Conservation (phyloP, 2,329 filamentous ascomycete species). For the Cyphellophora europaea region DNA sequence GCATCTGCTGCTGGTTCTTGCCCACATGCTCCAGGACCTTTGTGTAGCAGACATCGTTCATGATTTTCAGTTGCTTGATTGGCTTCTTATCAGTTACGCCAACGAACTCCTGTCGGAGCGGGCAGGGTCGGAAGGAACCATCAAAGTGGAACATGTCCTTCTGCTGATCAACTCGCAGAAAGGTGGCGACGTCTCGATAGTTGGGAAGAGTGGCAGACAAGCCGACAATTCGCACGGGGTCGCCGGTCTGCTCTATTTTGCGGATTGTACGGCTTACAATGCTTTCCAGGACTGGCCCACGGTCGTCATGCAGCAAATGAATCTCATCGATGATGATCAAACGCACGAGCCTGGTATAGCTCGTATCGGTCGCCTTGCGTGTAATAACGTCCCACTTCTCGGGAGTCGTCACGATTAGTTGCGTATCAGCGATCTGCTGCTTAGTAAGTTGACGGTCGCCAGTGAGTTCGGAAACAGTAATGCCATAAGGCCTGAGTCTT, state of each 20-base stretch:
- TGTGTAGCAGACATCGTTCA: constrained; percentile 98
- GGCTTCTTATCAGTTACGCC: constrained; percentile 96
- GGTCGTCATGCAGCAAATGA: constrained; percentile 91
- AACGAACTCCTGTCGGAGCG: constrained; percentile 91
- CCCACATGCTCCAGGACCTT: constrained; percentile 97
- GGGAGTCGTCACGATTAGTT: constrained; percentile 95
- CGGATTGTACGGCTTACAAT: constrained; percentile 93
- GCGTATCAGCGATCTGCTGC: constrained; percentile 94
- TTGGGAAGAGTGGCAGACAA: constrained; percentile 93
- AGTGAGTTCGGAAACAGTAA: constrained; percentile 89
- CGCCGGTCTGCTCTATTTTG: constrained; percentile 85
- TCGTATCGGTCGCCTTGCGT: constrained; percentile 90
- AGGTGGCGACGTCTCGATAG: constrained; percentile 90
- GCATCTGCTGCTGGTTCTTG: constrained; percentile 88
- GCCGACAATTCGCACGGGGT: constrained; percentile 83
- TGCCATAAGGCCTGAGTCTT: constrained; percentile 79
- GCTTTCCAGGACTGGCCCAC: constrained; percentile 91
- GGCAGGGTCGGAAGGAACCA: constrained; percentile 85
- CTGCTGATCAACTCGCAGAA: constrained; percentile 75
- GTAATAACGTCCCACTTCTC: constrained; percentile 99
- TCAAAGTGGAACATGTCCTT: constrained; percentile 96
- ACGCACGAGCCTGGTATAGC: constrained; percentile 94
- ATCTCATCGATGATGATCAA: constrained; percentile 97
- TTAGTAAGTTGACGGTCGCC: constrained; percentile 97
- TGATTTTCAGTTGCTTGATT: constrained; percentile 97